Conservation (phyloP, 176 grass and related monocot genomes). For the Puya raimondii region DNA sequence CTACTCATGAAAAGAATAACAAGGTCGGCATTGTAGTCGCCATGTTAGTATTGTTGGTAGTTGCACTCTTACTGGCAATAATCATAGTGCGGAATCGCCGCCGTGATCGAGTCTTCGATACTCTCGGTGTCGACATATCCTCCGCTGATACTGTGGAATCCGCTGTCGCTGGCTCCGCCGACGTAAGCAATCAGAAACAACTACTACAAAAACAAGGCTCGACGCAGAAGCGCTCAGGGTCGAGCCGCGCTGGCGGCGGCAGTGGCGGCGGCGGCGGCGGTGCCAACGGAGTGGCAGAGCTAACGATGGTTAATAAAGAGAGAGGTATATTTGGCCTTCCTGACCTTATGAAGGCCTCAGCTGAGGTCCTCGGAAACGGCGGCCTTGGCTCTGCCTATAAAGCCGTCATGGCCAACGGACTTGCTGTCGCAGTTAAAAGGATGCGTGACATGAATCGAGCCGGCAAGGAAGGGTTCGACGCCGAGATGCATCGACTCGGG, state of each 20-base stretch:
- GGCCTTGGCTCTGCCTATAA: constrained; percentile 21
- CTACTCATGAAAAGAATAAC: not conserved
- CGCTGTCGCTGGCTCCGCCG: not conserved
- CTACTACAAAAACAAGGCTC: not conserved
- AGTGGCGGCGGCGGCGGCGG: not conserved
- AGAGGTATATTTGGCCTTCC: constrained; percentile 10
- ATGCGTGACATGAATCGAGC: constrained; percentile 20
- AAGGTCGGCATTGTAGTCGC: not conserved
- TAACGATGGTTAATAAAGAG: constrained; percentile 12
- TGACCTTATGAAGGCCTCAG: constrained; percentile 22
- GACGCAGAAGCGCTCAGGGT: not conserved
- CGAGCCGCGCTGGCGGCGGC: not conserved
- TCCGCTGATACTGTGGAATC: not conserved
- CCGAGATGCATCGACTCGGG: constrained; percentile 7
- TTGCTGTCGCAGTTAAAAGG: constrained; percentile 15
- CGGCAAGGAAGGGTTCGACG: constrained; percentile 16
- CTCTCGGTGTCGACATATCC: not conserved
- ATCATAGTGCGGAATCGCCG: not conserved
- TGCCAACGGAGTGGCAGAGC: not conserved
- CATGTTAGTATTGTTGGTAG: not conserved
- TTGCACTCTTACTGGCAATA: not conserved
- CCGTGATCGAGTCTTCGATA: not conserved
- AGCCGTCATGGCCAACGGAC: constrained; percentile 14
- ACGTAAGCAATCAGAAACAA: not conserved
- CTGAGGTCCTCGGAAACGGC: constrained; percentile 26